Conservation (phyloP, 2,329 filamentous ascomycete genomes). For the Diaporthe eres region DNA sequence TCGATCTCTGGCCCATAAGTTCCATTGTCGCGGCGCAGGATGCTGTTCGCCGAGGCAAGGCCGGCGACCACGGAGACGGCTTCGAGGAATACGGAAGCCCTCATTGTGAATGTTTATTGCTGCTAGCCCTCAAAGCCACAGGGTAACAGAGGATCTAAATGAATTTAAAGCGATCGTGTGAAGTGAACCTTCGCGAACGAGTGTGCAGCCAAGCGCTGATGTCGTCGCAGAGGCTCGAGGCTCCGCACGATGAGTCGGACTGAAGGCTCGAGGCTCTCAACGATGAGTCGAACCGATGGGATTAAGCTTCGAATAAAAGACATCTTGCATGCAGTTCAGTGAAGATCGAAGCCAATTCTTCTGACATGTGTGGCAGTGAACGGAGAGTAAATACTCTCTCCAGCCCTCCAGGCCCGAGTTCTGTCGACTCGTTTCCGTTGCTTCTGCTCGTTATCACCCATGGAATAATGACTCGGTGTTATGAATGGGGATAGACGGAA, state of each 20-base stretch:
- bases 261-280: not conserved
- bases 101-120: not conserved
- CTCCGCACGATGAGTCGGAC: not conserved
- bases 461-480: not conserved
- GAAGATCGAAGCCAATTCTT: not conserved
- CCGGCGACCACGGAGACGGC: not conserved
- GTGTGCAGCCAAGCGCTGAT: not conserved
- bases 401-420: not conserved
- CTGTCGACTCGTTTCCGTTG: not conserved
- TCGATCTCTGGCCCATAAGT: conserved; percentile 62
- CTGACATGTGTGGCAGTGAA: not conserved
- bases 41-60: conserved; percentile 2
- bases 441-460: not conserved
- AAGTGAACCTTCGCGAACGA: not conserved
- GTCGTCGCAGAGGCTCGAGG: not conserved
- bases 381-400: conserved; percentile 1
- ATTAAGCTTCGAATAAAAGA: conserved; percentile 3
- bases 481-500: not conserved
- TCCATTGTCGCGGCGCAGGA: conserved; percentile 60
- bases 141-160: not conserved
- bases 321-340: not conserved
- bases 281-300: conserved; percentile 5
- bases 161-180: conserved; percentile 17
- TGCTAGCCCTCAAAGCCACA: not conserved
- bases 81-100: not conserved